Percentiles rank a stretch among this genome's conserved stretches.
Conservation (phyloP, 2,329 filamentous ascomycete genomes). For the Ploettnerulaceae sp. region DNA sequence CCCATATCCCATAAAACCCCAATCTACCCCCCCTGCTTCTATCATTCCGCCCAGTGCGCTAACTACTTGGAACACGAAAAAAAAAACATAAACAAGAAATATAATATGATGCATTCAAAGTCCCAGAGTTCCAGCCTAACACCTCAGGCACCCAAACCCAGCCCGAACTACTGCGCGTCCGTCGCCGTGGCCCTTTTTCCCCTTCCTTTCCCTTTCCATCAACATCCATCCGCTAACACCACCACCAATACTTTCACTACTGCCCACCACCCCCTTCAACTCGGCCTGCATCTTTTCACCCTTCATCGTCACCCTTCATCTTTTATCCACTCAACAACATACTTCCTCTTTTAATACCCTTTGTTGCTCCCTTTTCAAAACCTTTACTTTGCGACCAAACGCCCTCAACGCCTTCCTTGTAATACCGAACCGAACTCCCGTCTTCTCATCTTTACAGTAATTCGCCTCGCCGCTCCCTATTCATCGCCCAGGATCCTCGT, state of each 20-base stretch:
- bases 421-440: not conserved
- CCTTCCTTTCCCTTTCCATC: not conserved
- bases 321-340: too few species aligned
- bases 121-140: too few species aligned
- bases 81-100: too few species aligned
- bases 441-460: not conserved
- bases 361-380: not conserved
- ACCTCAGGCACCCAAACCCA: too few species aligned
- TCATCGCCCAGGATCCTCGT: not conserved
- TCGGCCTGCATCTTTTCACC: not conserved
- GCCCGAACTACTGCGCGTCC: too few species aligned
- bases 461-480: not conserved
- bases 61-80: too few species aligned
- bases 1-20: too few species aligned
- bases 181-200: not conserved
- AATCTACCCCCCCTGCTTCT: too few species aligned
- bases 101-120: too few species aligned
- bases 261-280: not conserved
- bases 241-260: not conserved
- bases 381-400: too few species aligned
- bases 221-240: not conserved
- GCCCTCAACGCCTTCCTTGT: not conserved
- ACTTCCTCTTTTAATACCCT: not conserved
- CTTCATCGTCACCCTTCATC: not conserved
- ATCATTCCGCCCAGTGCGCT: too few species aligned